These are phyloP conservation scores for Syncephalastrum sp. DNA, from an alignment of 371 early-diverging fungal genomes.

Conservation along the genomic window DNA sequence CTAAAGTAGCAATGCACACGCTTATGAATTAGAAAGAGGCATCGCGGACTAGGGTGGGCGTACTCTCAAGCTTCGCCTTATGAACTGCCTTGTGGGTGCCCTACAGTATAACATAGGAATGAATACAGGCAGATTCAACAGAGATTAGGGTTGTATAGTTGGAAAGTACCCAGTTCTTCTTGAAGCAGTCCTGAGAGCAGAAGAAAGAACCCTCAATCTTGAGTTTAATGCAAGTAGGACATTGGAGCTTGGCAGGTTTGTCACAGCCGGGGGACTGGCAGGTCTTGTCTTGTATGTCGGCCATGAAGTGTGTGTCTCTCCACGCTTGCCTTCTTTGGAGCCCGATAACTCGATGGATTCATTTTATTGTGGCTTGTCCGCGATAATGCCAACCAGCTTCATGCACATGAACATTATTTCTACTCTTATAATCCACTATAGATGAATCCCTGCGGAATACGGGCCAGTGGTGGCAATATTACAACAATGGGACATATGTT, in stretches of 20 bases:
- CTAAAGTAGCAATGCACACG: background rate
- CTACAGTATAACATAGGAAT: conserved; percentile 19
- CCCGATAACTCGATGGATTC: background rate
- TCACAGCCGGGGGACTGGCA: conserved; percentile 68
- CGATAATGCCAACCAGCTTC: no score
- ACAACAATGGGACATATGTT: no score
- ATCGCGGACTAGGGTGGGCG: background rate
- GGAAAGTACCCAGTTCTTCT: conserved; percentile 68
- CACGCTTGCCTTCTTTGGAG: no score
- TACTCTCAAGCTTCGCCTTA: conserved; percentile 38
- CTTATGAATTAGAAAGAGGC: no score
- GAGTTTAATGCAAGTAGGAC: conserved; percentile 88
- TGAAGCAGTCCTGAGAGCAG: conserved; percentile 91
- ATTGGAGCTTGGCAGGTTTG: conserved; percentile 80
- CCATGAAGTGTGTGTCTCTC: conserved; percentile 3
- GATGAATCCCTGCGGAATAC: no score
- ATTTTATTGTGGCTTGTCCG: no score
- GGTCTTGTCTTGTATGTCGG: conserved; percentile 22
- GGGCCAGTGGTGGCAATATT: no score
- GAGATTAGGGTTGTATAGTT: background rate
- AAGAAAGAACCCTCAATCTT: conserved; percentile 75
- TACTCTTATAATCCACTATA: no score
- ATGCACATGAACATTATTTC: no score
- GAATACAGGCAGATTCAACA: background rate
- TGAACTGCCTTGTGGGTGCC: conserved; percentile 55